Percentiles rank a stretch among this genome's conserved stretches.
Evolutionary conservation across 164 flowering plant species (phyloP).

Genomic region (Magnolia sinica): DNA sequence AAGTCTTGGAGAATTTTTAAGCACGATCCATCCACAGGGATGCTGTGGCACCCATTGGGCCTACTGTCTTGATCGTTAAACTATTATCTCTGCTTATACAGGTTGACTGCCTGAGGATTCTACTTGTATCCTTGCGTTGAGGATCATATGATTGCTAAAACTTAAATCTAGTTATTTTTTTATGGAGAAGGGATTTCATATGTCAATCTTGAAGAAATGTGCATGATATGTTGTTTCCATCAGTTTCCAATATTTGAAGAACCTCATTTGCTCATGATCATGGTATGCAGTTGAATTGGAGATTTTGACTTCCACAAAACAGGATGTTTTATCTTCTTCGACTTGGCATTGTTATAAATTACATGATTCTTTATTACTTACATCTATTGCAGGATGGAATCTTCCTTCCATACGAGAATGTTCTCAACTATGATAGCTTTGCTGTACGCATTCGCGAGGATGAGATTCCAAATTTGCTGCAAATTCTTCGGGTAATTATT

Average conservation of each 20-base stretch:
- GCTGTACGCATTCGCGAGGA: constrained; percentile 84
- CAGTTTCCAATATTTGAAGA: background rate
- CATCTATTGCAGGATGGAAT: constrained; percentile 73
- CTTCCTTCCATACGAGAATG: constrained; percentile 86
- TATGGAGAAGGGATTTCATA: background rate
- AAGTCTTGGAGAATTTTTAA: too few species aligned
- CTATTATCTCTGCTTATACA: background rate
- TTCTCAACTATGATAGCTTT: constrained; percentile 87
- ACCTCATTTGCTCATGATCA: background rate
- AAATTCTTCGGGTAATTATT: constrained; percentile 70
- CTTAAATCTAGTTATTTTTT: background rate
- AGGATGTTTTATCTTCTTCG: background rate
- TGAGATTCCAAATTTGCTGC: constrained; percentile 78
- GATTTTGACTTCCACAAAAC: background rate
- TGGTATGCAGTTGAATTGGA: background rate
- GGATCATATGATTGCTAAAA: background rate
- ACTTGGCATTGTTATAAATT: background rate
- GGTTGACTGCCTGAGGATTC: background rate
- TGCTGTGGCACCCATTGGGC: background rate
- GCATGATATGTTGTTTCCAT: background rate
- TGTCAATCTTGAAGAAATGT: background rate
- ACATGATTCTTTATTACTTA: background rate
- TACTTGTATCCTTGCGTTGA: background rate
- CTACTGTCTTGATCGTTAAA: background rate
- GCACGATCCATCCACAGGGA: background rate